Evolutionary conservation across 371 early-diverging fungal genomes (phyloP), one percentile per base, ranked within the genome.

Genomic region (Gilbertella persicaria): DNA sequence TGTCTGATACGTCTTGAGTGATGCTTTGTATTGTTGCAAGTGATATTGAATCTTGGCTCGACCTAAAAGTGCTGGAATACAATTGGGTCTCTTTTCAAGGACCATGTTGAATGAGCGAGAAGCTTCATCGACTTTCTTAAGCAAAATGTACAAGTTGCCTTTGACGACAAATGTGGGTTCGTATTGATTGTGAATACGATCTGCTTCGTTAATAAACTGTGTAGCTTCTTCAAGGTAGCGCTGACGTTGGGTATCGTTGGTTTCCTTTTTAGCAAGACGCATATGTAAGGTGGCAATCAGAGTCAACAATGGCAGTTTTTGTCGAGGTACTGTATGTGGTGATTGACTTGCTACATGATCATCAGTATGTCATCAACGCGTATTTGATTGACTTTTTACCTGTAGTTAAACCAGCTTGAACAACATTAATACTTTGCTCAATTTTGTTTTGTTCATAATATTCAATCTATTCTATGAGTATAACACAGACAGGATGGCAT

Each of bases 61-160:
- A 23, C 94, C 95, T n/a, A 92, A 55, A 25, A 91, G 60, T 3
- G 92, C 93, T 0, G 93, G 85, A n/a, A 93, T 66, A 52, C 82
- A 85, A 45, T 78, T 71, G 6, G 82, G 78, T 25, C 84, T 80
- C 29, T 72, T 64, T 30, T 79, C 72, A 4, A 89, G 67, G 0
- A 90, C 87, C 53, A 69, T 77, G 38, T 71, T 66, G 69, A 94
- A 94, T 20, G 78, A 78, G 14, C 81, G 78, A 25, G 78, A 50
- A 0, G 95, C 94, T 8, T 84, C 83, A 29, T 92, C 87, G 6
- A 83, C 45, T 35, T 81, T 75, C 13, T 79, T 67, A 43, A 75
- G 67, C 5, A 83, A 70, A 50, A 95, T 69, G 33, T 82, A 75
- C 30, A 86, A 60, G 41, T 86, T 68, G 6, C 82, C 84, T 62